Evolutionary conservation across 2,329 filamentous ascomycete genomes (phyloP).

Genomic region (Penicillium capsulatum): DNA sequence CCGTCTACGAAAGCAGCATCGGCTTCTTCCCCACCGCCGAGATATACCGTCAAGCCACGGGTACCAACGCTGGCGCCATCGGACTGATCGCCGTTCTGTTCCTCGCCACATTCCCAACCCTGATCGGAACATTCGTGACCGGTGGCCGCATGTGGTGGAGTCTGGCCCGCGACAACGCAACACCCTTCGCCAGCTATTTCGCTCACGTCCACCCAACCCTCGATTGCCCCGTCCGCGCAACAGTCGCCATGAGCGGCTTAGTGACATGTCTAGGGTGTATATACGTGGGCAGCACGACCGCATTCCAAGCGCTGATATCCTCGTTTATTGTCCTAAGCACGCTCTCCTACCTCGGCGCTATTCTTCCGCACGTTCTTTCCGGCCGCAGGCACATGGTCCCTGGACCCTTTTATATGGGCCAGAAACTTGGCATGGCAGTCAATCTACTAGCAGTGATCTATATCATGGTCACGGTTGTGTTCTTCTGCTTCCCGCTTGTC

Average conservation of each 20-base stretch:
- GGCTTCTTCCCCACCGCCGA: constrained; percentile 59
- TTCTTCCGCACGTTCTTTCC: constrained; percentile 55
- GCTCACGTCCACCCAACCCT: constrained; percentile 45
- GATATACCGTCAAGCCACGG: constrained; percentile 60
- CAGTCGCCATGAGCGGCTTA: constrained; percentile 47
- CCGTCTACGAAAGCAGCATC: constrained; percentile 47
- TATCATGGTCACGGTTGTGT: constrained; percentile 58
- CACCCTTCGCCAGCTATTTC: constrained; percentile 50
- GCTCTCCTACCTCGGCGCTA: constrained; percentile 59
- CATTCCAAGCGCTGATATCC: constrained; percentile 64
- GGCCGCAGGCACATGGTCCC: constrained; percentile 46
- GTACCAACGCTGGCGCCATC: constrained; percentile 49
- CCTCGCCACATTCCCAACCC: constrained; percentile 50
- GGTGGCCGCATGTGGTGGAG: constrained; percentile 59
- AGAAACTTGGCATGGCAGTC: constrained; percentile 47
- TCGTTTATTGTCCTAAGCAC: constrained; percentile 55
- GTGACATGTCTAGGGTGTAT: constrained; percentile 59
- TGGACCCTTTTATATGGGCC: constrained; percentile 57
- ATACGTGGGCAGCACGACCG: constrained; percentile 62
- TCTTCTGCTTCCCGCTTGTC: constrained; percentile 58
- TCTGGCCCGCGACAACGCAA: constrained; percentile 55
- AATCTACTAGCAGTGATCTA: constrained; percentile 54
- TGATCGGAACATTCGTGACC: constrained; percentile 54
- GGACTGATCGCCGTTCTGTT: constrained; percentile 54
- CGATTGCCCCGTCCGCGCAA: constrained; percentile 55